Conservation (phyloP, 352 stramenopile species). For the Globisporangium acanthophoron region DNA sequence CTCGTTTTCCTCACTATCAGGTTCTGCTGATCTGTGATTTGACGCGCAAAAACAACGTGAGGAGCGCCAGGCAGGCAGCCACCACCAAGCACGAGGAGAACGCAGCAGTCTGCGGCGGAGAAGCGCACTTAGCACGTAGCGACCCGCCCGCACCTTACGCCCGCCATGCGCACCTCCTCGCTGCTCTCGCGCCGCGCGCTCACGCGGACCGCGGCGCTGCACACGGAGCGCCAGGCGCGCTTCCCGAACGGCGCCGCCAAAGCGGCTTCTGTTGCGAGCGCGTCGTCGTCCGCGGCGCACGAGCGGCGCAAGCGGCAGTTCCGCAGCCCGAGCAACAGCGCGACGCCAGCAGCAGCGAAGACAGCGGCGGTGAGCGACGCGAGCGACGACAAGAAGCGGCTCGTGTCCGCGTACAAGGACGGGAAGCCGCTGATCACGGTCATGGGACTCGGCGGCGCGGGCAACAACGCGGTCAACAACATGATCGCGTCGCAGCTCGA, state of each 20-base stretch:
- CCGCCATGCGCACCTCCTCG: slow-evolving; percentile 8
- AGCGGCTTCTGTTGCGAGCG: background rate
- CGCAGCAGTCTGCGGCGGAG: background rate
- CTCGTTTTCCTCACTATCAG: background rate
- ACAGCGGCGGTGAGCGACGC: background rate
- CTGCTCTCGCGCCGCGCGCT: slow-evolving; percentile 13
- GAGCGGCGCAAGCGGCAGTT: slow-evolving; percentile 18
- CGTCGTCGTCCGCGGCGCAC: background rate
- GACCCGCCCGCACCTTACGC: too few relatives aligned
- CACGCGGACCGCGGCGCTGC: slow-evolving; percentile 5
- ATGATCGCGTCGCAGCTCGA: slow-evolving; percentile 87
- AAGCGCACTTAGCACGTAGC: too few relatives aligned
- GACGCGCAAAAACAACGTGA: background rate
- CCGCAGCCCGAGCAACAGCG: slow-evolving; percentile 1
- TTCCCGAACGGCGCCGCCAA: slow-evolving; percentile 7
- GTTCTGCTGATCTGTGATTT: background rate
- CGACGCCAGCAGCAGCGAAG: background rate
- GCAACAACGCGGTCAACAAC: slow-evolving; percentile 88
- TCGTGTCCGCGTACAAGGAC: slow-evolving; percentile 64
- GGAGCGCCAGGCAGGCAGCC: background rate
- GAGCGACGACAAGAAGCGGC: slow-evolving; percentile 38
- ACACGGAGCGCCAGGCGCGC: slow-evolving; percentile 13
- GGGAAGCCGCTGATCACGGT: slow-evolving; percentile 84
- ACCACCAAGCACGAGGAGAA: background rate
- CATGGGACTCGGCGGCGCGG: slow-evolving; percentile 76